These are phyloP conservation scores for Penicillium tannophilum DNA, from an alignment of 495 filamentous ascomycete genomes.

Conservation along the genomic window DNA sequence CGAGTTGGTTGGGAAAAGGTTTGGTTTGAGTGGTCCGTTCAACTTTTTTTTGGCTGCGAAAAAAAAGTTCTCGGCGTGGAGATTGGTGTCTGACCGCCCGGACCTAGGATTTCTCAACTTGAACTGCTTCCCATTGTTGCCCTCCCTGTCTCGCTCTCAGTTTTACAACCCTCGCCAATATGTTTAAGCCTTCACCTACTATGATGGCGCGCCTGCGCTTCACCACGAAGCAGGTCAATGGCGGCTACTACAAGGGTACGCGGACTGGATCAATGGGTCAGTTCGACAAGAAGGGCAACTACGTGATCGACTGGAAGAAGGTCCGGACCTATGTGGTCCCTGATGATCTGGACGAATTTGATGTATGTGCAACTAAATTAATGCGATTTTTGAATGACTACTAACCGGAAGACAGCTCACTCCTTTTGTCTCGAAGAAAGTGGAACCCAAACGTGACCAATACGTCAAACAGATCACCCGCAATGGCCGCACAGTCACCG, in stretches of 20 bases:
- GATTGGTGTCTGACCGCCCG: conserved; percentile 37
- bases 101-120: conserved; percentile 19
- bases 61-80: conserved; percentile 48
- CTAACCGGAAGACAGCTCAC: conserved; percentile 61
- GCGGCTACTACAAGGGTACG: conserved; percentile 97
- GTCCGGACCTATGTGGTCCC: conserved; percentile 90
- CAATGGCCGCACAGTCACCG: conserved; percentile 26
- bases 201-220: conserved; percentile 71
- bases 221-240: conserved; percentile 89
- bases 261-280: conserved; percentile 81
- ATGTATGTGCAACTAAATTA: conserved; percentile 52
- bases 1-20: not conserved
- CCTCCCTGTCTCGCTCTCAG: not conserved
- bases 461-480: conserved; percentile 39
- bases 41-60: conserved; percentile 38
- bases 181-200: conserved; percentile 69
- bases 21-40: conserved; percentile 21
- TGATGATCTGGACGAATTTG: conserved; percentile 63
- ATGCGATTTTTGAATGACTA: not conserved
- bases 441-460: conserved; percentile 44
- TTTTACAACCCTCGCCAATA: conserved; percentile 26
- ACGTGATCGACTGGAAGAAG: conserved; percentile 78
- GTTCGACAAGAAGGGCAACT: conserved; percentile 84
- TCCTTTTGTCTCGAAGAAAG: conserved; percentile 76
- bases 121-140: not conserved